Conservation (phyloP, 2,329 filamentous ascomycete genomes). For the Colletotrichum destructivum region DNA sequence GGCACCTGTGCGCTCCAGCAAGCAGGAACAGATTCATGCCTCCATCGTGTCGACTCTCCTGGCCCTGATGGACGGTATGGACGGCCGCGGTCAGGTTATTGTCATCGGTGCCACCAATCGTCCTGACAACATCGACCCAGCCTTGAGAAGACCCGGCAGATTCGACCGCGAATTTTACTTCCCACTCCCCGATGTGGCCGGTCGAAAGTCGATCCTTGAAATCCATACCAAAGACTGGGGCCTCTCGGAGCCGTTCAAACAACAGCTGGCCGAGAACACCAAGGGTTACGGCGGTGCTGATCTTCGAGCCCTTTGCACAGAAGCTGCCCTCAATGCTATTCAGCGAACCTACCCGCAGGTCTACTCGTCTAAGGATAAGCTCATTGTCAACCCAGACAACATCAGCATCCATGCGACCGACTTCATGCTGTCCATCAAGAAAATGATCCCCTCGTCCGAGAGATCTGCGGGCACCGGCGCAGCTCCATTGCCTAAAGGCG, state of each 20-base stretch:
- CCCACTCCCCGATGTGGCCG: constrained; percentile 86
- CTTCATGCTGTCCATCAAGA: constrained; percentile 97
- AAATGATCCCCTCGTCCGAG: constrained; percentile 95
- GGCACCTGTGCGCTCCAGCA: constrained; percentile 95
- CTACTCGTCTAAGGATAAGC: constrained; percentile 90
- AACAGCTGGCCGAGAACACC: constrained; percentile 86
- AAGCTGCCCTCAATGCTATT: constrained; percentile 95
- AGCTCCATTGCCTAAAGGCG: constrained; percentile 81
- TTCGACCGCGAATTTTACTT: constrained; percentile 99
- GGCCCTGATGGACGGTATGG: constrained; percentile 97
- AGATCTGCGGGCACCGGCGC: constrained; percentile 89
- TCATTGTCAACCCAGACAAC: constrained; percentile 86
- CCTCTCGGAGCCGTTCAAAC: constrained; percentile 83
- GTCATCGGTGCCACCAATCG: constrained; percentile 99
- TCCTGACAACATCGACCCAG: constrained; percentile 95
- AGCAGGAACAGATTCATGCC: constrained; percentile 98
- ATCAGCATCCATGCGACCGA: constrained; percentile 93
- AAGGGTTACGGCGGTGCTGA: constrained; percentile 98
- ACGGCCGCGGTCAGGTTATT: constrained; percentile 97
- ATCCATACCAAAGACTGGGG: constrained; percentile 98
- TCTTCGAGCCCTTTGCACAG: constrained; percentile 92
- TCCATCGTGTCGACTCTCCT: constrained; percentile 97
- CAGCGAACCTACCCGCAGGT: constrained; percentile 97
- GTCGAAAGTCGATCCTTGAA: constrained; percentile 87
- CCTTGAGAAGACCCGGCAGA: constrained; percentile 91